These are phyloP conservation scores for Leucosporidium yakuticum DNA, from an alignment of 768 basidiomycete genomes.

Conservation along the genomic window DNA sequence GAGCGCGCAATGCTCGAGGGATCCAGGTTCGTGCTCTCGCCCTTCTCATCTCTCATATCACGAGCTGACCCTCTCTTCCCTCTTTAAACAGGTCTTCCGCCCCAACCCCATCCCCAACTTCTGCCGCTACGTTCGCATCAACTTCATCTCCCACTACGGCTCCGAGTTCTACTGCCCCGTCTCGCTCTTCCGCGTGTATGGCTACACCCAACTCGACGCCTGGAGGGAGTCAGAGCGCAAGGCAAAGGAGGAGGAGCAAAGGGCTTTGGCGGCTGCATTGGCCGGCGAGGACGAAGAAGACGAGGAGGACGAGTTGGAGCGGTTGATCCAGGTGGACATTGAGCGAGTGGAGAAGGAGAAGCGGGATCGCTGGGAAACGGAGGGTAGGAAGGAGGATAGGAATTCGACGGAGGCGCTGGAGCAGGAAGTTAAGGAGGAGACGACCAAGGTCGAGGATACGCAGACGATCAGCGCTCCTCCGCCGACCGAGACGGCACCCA, in stretches of 20 bases:
- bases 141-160: slow-evolving; percentile 88
- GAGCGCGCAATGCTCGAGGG: slow-evolving; percentile 82
- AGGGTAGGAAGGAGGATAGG: neutral
- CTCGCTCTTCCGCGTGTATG: slow-evolving; percentile 80
- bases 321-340: neutral
- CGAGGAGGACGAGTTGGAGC: slow-evolving; percentile 12
- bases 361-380: slow-evolving; percentile 4
- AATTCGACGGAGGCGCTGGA: neutral
- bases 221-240: slow-evolving; percentile 60
- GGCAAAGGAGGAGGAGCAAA: slow-evolving; percentile 48
- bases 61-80: neutral
- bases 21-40: slow-evolving; percentile 61
- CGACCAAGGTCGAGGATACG: too few relatives aligned
- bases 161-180: slow-evolving; percentile 95
- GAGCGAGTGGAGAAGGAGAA: neutral
- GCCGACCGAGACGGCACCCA: too few relatives aligned
- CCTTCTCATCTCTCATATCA: neutral
- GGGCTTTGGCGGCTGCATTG: slow-evolving; percentile 20
- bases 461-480: too few relatives aligned
- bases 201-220: slow-evolving; percentile 89
- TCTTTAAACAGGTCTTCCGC: slow-evolving; percentile 33
- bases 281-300: slow-evolving; percentile 13
- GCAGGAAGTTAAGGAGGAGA: too few relatives aligned
- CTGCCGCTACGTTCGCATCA: slow-evolving; percentile 87
- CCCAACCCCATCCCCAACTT: slow-evolving; percentile 54